phyloP scores from a whole-genome alignment of 2,329 filamentous ascomycete species.

The Amauroascus verrucosus region DNA sequence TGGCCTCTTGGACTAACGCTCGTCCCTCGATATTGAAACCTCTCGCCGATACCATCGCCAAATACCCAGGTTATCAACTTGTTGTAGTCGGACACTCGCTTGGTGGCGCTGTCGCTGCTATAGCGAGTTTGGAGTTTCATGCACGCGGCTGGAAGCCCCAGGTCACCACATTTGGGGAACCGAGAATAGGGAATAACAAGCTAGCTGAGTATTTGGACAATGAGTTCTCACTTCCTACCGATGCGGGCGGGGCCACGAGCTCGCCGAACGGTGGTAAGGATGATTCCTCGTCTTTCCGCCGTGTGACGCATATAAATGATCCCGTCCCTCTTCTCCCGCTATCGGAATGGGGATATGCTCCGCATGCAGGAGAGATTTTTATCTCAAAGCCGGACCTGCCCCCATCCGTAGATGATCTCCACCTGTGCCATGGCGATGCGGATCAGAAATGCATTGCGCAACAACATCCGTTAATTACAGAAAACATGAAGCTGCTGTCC shows the following conservation, averaged over 20 bases:
- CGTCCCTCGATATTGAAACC: slow-evolving; percentile 58
- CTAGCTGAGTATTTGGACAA: slow-evolving; percentile 46
- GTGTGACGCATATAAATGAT: slow-evolving; percentile 77
- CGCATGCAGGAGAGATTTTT: slow-evolving; percentile 80
- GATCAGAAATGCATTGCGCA: slow-evolving; percentile 60
- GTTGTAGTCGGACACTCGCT: slow-evolving; percentile 83
- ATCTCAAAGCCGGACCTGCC: slow-evolving; percentile 63
- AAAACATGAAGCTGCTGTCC: neutral
- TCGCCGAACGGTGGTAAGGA: slow-evolving; percentile 6
- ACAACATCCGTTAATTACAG: neutral
- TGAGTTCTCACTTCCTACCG: slow-evolving; percentile 32
- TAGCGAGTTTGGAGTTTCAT: slow-evolving; percentile 74
- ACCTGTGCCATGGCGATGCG: slow-evolving; percentile 58
- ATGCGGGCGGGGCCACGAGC: slow-evolving; percentile 11
- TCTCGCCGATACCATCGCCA: slow-evolving; percentile 48
- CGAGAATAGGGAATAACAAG: slow-evolving; percentile 49
- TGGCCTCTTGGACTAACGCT: slow-evolving; percentile 71
- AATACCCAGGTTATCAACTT: slow-evolving; percentile 61
- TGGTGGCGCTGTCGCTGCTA: slow-evolving; percentile 79
- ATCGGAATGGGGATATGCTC: slow-evolving; percentile 73
- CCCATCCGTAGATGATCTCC: slow-evolving; percentile 58
- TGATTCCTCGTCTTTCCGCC: slow-evolving; percentile 46
- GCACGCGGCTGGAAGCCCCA: slow-evolving; percentile 63
- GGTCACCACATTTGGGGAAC: slow-evolving; percentile 90
- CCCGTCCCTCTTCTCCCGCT: slow-evolving; percentile 82